phyloP scores from a whole-genome alignment of 192 early-diverging fungal genomes.

The Spinellus fusiger region DNA sequence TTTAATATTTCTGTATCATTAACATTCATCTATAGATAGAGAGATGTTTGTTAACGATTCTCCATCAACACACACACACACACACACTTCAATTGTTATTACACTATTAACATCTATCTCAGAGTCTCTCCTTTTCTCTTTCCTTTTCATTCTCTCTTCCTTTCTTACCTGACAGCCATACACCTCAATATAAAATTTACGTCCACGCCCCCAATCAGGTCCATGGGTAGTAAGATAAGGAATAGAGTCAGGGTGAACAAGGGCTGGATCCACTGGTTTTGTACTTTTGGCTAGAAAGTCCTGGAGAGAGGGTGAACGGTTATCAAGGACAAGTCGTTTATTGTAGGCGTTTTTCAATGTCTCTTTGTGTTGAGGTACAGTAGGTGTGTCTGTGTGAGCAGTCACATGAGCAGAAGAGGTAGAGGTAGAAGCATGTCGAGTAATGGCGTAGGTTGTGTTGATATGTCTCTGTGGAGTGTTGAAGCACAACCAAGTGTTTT shows the following conservation, averaged over 20 bases:
- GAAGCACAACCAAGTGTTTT: too few species aligned
- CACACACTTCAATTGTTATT: constrained; percentile 45
- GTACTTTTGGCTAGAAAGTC: constrained; percentile 31
- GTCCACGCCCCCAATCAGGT: constrained; percentile 45
- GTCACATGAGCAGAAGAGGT: too few species aligned
- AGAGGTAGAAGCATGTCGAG: too few species aligned
- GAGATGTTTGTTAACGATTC: neutral
- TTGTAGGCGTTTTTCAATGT: neutral
- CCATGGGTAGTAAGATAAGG: constrained; percentile 39
- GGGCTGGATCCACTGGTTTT: neutral
- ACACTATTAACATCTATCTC: constrained; percentile 58
- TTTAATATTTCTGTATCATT: constrained; percentile 77
- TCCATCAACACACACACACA: too few species aligned
- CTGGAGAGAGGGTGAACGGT: constrained; percentile 40
- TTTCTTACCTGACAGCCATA: constrained; percentile 63
- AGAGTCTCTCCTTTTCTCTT: constrained; percentile 66
- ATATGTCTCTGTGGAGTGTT: too few species aligned
- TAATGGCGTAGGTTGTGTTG: too few species aligned
- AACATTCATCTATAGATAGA: constrained; percentile 55
- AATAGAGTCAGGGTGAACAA: constrained; percentile 22
- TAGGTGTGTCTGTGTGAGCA: too few species aligned
- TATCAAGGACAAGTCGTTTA: constrained; percentile 42
- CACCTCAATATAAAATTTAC: constrained; percentile 70
- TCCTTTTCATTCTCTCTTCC: constrained; percentile 70
- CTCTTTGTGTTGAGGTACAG: neutral